phyloP scores from a whole-genome alignment of 2,329 filamentous ascomycete species.

The Kalaharituber pfeilii region DNA sequence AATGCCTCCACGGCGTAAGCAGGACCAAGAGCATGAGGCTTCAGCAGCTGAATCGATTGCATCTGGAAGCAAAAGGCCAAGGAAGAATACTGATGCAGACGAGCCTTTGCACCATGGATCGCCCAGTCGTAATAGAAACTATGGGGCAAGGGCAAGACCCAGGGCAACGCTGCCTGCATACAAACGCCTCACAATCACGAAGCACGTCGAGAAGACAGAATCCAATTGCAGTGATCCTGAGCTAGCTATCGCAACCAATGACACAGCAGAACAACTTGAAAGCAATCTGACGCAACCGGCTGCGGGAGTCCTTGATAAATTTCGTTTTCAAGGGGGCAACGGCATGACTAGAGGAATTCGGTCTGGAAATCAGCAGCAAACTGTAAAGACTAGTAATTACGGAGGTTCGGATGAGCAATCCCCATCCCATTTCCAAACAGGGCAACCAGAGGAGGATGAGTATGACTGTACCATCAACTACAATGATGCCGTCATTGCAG shows the following conservation, averaged over 20 bases:
- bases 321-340: neutral
- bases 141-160: neutral
- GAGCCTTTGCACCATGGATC: too few relatives aligned
- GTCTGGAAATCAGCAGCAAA: neutral
- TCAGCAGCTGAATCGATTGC: too few relatives aligned
- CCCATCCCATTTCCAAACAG: neutral
- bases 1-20: too few relatives aligned
- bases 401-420: neutral
- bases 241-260: neutral
- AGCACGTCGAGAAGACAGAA: neutral
- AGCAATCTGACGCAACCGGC: neutral
- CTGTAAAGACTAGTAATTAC: neutral
- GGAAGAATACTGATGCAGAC: too few relatives aligned
- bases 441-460: neutral
- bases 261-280: neutral
- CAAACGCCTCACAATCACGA: slow-evolving; percentile 1
- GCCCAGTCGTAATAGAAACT: neutral
- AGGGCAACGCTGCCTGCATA: neutral
- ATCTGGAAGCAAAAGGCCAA: too few relatives aligned
- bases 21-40: too few relatives aligned
- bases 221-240: too few relatives aligned
- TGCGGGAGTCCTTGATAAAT: neutral
- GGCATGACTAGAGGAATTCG: neutral
- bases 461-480: neutral
- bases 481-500: neutral